Evolutionary conservation across 768 basidiomycete genomes (phyloP), one percentile per base, ranked within the genome.

Genomic region (Phanerodontia chrysosporium): DNA sequence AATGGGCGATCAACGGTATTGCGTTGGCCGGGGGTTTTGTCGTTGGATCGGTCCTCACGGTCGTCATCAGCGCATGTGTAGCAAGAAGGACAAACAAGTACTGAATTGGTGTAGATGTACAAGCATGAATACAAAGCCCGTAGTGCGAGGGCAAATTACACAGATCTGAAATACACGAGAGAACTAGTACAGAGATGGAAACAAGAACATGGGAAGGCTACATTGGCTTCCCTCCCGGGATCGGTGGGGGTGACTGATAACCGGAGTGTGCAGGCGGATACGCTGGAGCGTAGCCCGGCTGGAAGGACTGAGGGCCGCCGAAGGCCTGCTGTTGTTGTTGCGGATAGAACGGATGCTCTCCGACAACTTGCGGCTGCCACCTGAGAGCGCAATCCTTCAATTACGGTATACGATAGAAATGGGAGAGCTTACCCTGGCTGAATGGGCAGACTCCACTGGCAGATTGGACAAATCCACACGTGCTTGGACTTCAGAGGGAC

Each of bases 381-480:
- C 59, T 60, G 54, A 10, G 25, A 6, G 28, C n/a, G 16, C 22
- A 25, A 25, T 14, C 21, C 25, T 36, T 48, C 36, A 48, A 16
- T 35, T 13, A 18, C 18, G 51, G 42, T 16, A 21, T 16, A n/a
- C 10, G 22, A 36, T 12, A 13, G 42, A 5, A 45, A 14, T 8
- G 22, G 7, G 27, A 13, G 29, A 2, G 45, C 81, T 63, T 53
- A 86, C 85, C 78, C 80, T 58, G 74, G 69, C 64, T 79, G 78
- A 65, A 78, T 74, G 2, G 78, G 77, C 10, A 80, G 76, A 59
- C 75, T 78, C 79, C 87, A 87, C 58, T 85, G 83, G 67, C 89
- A 92, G 59, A 86, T 88, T 24, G 76, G 76, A 70, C 89, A 92
- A 58, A 85, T 67, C 86, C 89, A 90, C 52, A 91, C 72, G 55